Base-by-base conservation (phyloP, 805 yeast genomes). In the Candida glaebosa region DNA sequence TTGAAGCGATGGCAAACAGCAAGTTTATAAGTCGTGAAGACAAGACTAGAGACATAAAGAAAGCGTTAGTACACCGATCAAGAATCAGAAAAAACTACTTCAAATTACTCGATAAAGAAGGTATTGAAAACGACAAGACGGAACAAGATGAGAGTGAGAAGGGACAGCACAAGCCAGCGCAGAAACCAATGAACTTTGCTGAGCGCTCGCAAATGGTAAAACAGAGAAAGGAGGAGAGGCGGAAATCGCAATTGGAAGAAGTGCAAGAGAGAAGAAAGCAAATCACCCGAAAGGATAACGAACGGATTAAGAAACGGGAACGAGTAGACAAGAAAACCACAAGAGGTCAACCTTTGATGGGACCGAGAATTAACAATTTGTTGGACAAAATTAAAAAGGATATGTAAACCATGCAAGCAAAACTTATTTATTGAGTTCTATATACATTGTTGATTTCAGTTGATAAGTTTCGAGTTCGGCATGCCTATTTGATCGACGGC, bases 311-410 rank as follows among this genome's bases (percentile, higher is more conserved):
- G 67, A 54, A 63, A 75, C 52, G 75, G 67, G 56, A 65, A 52
- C 51, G 56, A 18, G 45, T 69, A 3, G 44, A 62, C 6, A 70
- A 75, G 44, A 81, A 69, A 46, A 90, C 96, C 1, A 71, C 71
- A 52, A 57, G 67, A 3, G 98, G 98, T 0, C 98, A 90, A 60
- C 97, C 97, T 2, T 63, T 78, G 34, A 87, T 90, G 91, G 96
- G 88, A 0, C 95, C 96, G 12, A 78, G 95, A 61, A 87, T 90
- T 43, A 82, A 79, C 42, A 78, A 80, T 51, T 67, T 90, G 34
- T 69, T 90, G 37, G 93, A 84, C 40, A 87, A 88, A 60, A 86
- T 90, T 46, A 81, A 78, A 54, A 63, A 62, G 20, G 82, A 78
- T 47, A 54, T 49, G 46, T 43, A 34, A 31, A 38, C 20, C 14